A percentile compares a stretch with the other conserved stretches of the same genome.
phyloP scores from a whole-genome alignment of 495 filamentous ascomycete genomes.

The Clavariopsis aquatica region DNA sequence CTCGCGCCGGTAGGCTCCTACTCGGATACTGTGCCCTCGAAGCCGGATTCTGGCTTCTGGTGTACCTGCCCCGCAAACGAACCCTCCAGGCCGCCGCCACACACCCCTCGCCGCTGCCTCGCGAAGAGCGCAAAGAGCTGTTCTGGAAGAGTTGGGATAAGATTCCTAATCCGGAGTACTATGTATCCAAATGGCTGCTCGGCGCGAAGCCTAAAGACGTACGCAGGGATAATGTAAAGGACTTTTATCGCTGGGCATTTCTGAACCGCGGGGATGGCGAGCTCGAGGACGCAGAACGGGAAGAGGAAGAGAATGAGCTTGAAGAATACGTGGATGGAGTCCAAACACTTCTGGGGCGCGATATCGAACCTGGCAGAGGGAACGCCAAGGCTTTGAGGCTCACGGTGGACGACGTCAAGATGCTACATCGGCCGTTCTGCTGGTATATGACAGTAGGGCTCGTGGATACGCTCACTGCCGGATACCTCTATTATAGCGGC shows the following conservation, averaged over 20 bases:
- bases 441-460: slow-evolving; percentile 59
- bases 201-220: slow-evolving; percentile 61
- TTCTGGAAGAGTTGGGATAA: slow-evolving; percentile 58
- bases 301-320: slow-evolving; percentile 56
- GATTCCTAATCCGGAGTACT: slow-evolving; percentile 57
- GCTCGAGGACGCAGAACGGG: background rate
- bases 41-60: slow-evolving; percentile 54
- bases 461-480: slow-evolving; percentile 54
- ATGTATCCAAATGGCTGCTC: slow-evolving; percentile 65
- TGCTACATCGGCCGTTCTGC: slow-evolving; percentile 59
- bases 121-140: slow-evolving; percentile 50
- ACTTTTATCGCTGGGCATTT: slow-evolving; percentile 67
- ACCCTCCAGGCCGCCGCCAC: slow-evolving; percentile 54
- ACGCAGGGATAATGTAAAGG: slow-evolving; percentile 63
- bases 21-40: slow-evolving; percentile 45
- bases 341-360: slow-evolving; percentile 53
- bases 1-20: slow-evolving; percentile 21
- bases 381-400: slow-evolving; percentile 58
- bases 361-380: slow-evolving; percentile 55
- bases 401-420: slow-evolving; percentile 64
- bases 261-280: slow-evolving; percentile 44
- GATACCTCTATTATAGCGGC: slow-evolving; percentile 44
- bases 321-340: slow-evolving; percentile 55
- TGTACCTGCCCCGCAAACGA: slow-evolving; percentile 57
- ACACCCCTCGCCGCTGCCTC: slow-evolving; percentile 54